Base-by-base conservation (phyloP, 129 eudicot species). In the Flaveria sonorensis region DNA sequence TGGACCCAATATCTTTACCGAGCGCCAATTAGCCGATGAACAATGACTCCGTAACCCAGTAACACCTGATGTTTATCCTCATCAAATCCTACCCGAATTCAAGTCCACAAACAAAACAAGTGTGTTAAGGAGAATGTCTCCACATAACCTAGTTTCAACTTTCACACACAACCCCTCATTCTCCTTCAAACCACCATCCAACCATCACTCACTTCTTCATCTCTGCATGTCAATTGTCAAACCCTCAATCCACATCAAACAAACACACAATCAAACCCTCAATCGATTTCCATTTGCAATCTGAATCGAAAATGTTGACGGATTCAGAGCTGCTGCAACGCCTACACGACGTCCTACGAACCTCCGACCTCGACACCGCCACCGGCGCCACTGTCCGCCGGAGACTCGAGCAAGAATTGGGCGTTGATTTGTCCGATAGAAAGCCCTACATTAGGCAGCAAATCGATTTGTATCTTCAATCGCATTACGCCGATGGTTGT, bases 341-440 rank as follows among this genome's bases (percentile, higher is more conserved):
- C 67, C 79, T 90, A 7, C 92, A 83, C 28, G 69, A 83, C 18
- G 78, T 90, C 11, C 80, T 90, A 16, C 76, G 83, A n/a, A 68
- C 85, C 21, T 81, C 92, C 73, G 92, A 90, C 90, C 88, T 87
- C 45, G 77, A 83, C 46, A 81, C 87, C 62, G 81, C 92, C 75
- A 83, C 96, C 13, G 75, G 86, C 65, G 79, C 82, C 82, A 48
- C 81, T 76, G 87, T 90, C 45, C 90, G 92, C 80, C 90, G 90
- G 15, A 73, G 63, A 11, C 86, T 90, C 62, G 88, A 90, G 72
- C 51, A 65, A 12, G 86, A 87, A 16, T 82, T 90, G 18, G 81
- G 83, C 23, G 60, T 87, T 18, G 87, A 87, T 77, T 87, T 90
- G 65, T 68, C 83, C 43, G 88, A 84, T 43, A 77, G 83, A 18